Percentiles rank a stretch among this genome's conserved stretches.
These are phyloP conservation scores for Pseudozyma tsukubaensis DNA, from an alignment of 1,284 basidiomycete species.

Conservation along the genomic window DNA sequence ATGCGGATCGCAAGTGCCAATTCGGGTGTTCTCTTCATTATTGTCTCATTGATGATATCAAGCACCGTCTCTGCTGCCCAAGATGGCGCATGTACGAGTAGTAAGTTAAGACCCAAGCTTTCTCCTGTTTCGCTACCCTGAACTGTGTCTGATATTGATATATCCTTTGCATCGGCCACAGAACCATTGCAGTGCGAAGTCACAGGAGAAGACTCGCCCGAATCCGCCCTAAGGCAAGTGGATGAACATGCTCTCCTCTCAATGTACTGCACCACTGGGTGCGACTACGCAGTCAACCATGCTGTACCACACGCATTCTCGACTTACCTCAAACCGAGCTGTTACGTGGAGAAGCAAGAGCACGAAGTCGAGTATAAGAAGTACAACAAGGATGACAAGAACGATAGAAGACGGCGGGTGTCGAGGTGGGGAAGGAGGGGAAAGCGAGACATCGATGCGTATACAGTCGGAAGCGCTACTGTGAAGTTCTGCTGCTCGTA, in stretches of 20 bases:
- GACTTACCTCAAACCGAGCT: conserved; percentile 20
- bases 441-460: conserved; percentile 36
- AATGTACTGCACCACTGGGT: conserved; percentile 34
- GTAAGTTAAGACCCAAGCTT: no score
- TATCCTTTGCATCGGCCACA: no score
- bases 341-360: conserved; percentile 34
- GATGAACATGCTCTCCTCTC: conserved; percentile 21
- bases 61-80: neutral
- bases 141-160: no score
- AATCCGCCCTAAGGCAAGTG: conserved; percentile 34
- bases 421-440: neutral
- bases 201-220: conserved; percentile 24
- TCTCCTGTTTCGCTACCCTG: no score
- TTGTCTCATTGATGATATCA: neutral
- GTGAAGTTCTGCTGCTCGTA: conserved; percentile 28
- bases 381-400: conserved; percentile 21
- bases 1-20: conserved; percentile 6
- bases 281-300: conserved; percentile 29
- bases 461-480: conserved; percentile 25
- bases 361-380: conserved; percentile 19
- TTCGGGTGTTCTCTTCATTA: neutral
- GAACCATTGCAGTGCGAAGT: conserved; percentile 26
- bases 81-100: no score
- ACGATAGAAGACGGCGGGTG: neutral
- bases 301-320: conserved; percentile 6